Percentiles rank a stretch among this genome's conserved stretches.
These are phyloP conservation scores for Salix exigua DNA, from an alignment of 345 rosid genomes.

Conservation along the genomic window DNA sequence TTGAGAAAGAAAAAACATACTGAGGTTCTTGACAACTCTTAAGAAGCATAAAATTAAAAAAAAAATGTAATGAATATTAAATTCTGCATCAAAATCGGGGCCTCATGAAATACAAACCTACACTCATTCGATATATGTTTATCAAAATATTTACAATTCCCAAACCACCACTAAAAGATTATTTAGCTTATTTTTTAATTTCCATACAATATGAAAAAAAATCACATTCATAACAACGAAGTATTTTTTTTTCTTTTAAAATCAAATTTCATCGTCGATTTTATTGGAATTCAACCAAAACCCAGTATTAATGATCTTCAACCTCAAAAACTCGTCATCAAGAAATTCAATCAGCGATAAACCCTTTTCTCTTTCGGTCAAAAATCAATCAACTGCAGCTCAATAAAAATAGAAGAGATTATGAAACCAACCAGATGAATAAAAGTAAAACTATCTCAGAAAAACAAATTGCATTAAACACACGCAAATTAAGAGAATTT, in stretches of 20 bases:
- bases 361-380: slow-evolving; percentile 23
- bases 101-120: neutral
- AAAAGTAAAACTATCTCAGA: slow-evolving; percentile 1
- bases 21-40: neutral
- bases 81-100: neutral
- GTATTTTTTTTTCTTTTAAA: neutral
- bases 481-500: slow-evolving; percentile 24
- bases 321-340: slow-evolving; percentile 11
- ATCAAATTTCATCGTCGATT: neutral
- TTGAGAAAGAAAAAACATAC: neutral
- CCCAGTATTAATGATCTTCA: neutral
- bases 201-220: neutral
- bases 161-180: neutral
- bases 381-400: slow-evolving; percentile 14
- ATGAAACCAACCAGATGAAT: slow-evolving; percentile 5
- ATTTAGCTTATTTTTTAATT: neutral
- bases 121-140: neutral
- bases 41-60: neutral
- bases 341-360: slow-evolving; percentile 24
- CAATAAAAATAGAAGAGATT: slow-evolving; percentile 5
- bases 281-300: slow-evolving; percentile 2
- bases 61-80: neutral
- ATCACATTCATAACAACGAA: neutral
- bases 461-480: slow-evolving; percentile 20
- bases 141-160: neutral